Evolutionary conservation across 768 basidiomycete genomes (phyloP), one percentile per base, ranked within the genome.

Genomic region (Agaricus bisporus): DNA sequence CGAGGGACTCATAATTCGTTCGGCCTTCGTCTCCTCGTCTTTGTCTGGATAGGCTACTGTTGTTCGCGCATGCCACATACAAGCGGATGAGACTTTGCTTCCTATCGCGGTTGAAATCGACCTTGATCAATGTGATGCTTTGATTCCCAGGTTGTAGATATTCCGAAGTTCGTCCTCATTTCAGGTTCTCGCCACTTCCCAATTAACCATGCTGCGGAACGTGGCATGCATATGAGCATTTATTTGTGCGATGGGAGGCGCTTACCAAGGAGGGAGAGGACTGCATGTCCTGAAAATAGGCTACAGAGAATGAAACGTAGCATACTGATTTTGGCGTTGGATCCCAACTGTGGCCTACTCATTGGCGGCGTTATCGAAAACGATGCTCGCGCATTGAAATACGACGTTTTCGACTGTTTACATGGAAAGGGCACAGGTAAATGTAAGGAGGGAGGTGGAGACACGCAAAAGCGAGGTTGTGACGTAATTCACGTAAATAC

Each of bases 301-400:
- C 4, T 53, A 18, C 61, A 52, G 48, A 64, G 43, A 35, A 64
- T 60, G 41, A 60, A 62, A 8, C 54, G 38, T 10, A 59, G 60
- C 22, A 61, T 63, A 36, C 51, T 64, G 59, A 45, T 60, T 62
- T 51, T 62, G 57, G 22, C 20, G 43, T 28, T 44, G 25, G 8
- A 36, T 32, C 14, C 5, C 35, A 12, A 43, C 15, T 0, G n/a
- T 25, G 12, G 43, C 43, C 38, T 38, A 35, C 20, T 42, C 6
- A n/a, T 25, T 37, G 9, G 51, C 11, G 9, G 14, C 51, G 46
- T 46, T 4, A 35, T 22, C 39, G 35, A 8, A 39, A 26, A 42
- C 22, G 39, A 37, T 41, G 49, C 28, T 32, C 18, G 26, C 25
- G 39, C 32, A n/a, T 26, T 26, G 26, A 28, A 26, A 26, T 4